Evolutionary conservation across 805 yeast genomes (phyloP).

Genomic region (Vanderwaltozyma verrucispora): DNA sequence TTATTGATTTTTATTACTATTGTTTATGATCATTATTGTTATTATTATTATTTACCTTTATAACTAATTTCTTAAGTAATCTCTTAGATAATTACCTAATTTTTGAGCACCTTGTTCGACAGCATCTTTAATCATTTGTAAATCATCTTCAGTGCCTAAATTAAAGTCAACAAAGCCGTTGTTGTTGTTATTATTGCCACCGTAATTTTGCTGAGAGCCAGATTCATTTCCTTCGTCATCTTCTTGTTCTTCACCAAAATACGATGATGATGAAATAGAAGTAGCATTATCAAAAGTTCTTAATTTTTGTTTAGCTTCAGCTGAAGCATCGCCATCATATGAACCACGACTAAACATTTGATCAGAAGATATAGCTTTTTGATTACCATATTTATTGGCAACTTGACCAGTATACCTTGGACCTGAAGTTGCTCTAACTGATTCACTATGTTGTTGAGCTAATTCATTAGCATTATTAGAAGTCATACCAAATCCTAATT

Average conservation of each 20-base stretch:
- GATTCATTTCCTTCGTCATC: conserved; percentile 24
- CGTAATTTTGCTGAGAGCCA: conserved; percentile 2
- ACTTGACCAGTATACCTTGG: conserved; percentile 67
- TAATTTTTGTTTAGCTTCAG: conserved; percentile 74
- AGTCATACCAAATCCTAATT: conserved; percentile 85
- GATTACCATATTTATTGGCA: conserved; percentile 68
- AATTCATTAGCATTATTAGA: conserved; percentile 45
- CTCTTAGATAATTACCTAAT: conserved; percentile 76
- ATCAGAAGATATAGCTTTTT: conserved; percentile 93
- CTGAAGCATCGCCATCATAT: conserved; percentile 65
- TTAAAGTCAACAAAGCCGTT: conserved; percentile 54
- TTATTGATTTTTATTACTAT: too few relatives aligned
- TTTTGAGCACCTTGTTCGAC: conserved; percentile 90
- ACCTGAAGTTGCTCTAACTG: conserved; percentile 37
- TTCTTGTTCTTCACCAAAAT: conserved; percentile 78
- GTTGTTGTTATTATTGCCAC: conserved; percentile 9
- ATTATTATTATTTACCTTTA: too few relatives aligned
- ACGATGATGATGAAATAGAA: conserved; percentile 83
- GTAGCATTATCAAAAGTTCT: conserved; percentile 78
- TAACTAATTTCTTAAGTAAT: conserved; percentile 47
- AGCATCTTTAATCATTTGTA: conserved; percentile 81
- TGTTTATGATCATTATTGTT: too few relatives aligned
- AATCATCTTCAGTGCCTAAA: conserved; percentile 77
- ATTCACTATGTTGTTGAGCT: conserved; percentile 31
- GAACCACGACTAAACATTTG: conserved; percentile 85